A percentile compares a stretch with the other conserved stretches of the same genome.
Evolutionary conservation across 257 asterid genomes (phyloP).

Genomic region (Anisodus tanguticus): DNA sequence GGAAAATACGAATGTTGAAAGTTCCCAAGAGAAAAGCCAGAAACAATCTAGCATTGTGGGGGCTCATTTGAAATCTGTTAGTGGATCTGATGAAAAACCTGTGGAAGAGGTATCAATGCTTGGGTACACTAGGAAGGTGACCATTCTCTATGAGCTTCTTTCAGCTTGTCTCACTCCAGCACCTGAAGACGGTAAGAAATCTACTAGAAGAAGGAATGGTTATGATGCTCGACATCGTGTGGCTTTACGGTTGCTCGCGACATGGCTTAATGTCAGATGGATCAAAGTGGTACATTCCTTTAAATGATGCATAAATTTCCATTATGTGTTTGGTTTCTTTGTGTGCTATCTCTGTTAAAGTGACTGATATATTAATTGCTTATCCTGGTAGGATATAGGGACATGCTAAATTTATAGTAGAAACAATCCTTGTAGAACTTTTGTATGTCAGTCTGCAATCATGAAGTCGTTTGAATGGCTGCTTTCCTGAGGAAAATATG

Average conservation of each 20-base stretch:
- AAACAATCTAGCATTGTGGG: slow-evolving; percentile 50
- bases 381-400: neutral
- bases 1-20: slow-evolving; percentile 33
- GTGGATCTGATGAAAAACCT: slow-evolving; percentile 57
- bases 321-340: slow-evolving; percentile 1
- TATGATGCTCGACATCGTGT: slow-evolving; percentile 91
- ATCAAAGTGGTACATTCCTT: slow-evolving; percentile 62
- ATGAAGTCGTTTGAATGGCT: neutral
- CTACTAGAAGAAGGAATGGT: slow-evolving; percentile 61
- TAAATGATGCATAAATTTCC: neutral
- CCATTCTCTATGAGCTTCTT: slow-evolving; percentile 78
- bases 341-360: neutral
- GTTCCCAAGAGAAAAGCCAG: slow-evolving; percentile 42
- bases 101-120: slow-evolving; percentile 67
- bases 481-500: neutral
- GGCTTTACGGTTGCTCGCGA: slow-evolving; percentile 76
- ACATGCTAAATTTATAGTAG: neutral
- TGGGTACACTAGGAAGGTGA: slow-evolving; percentile 65
- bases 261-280: slow-evolving; percentile 91
- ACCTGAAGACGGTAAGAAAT: slow-evolving; percentile 55
- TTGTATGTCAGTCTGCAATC: neutral
- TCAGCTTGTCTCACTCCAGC: slow-evolving; percentile 78
- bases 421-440: neutral
- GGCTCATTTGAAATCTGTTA: slow-evolving; percentile 38
- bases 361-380: neutral